These are phyloP conservation scores for Glarea lozoyensis DNA, from an alignment of 495 filamentous ascomycete genomes.

Conservation along the genomic window DNA sequence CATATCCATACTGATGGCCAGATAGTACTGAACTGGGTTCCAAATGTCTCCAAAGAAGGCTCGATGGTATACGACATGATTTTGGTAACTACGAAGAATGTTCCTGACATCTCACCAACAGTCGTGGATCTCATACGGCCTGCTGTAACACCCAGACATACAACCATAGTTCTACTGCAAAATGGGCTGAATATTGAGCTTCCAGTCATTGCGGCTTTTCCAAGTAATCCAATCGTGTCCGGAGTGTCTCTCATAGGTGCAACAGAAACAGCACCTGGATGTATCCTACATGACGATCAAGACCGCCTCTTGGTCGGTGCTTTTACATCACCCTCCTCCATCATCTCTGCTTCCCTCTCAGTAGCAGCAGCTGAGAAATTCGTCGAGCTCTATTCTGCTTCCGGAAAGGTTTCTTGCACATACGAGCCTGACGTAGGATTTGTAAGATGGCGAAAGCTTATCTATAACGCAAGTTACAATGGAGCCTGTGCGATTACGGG, in stretches of 20 bases:
- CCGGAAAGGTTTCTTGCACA: constrained; percentile 22
- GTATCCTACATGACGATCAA: constrained; percentile 35
- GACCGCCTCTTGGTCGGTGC: constrained; percentile 34
- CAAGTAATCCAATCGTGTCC: constrained; percentile 40
- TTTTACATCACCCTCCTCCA: constrained; percentile 31
- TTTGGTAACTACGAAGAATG: constrained; percentile 43
- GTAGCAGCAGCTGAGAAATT: constrained; percentile 20
- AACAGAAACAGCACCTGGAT: constrained; percentile 33
- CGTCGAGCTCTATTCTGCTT: constrained; percentile 29
- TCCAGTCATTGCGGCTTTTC: constrained; percentile 40
- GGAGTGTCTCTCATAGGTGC: constrained; percentile 44
- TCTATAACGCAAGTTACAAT: constrained; percentile 42
- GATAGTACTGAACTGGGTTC: constrained; percentile 29
- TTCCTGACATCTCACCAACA: constrained; percentile 29
- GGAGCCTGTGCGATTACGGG: constrained; percentile 35
- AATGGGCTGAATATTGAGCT: constrained; percentile 58
- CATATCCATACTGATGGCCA: not conserved
- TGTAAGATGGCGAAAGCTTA: constrained; percentile 40
- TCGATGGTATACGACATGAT: constrained; percentile 37
- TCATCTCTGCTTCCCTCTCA: constrained; percentile 6
- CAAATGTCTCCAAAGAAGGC: constrained; percentile 25
- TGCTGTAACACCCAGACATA: constrained; percentile 37
- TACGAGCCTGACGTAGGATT: constrained; percentile 28
- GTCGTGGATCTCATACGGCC: constrained; percentile 33
- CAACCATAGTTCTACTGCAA: constrained; percentile 48